Conservation (phyloP, 2,329 filamentous ascomycete genomes). For the Lecanoromycetidae sp. region DNA sequence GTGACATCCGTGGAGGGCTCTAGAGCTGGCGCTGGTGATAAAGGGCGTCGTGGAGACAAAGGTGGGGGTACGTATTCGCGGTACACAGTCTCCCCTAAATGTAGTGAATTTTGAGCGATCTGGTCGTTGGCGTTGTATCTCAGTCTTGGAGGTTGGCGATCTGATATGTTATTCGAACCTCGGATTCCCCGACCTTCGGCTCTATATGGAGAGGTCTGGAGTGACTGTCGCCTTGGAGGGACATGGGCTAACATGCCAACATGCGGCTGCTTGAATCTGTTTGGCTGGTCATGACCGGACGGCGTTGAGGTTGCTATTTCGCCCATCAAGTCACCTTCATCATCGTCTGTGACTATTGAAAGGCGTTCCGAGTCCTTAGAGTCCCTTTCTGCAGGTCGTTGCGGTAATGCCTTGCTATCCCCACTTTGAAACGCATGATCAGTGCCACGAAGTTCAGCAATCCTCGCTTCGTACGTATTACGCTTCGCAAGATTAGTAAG, state of each 20-base stretch:
- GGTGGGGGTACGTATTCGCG: constrained; percentile 57
- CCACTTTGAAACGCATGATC: constrained; percentile 37
- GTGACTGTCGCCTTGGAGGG: constrained; percentile 29
- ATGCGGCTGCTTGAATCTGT: constrained; percentile 4
- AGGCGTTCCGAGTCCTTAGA: constrained; percentile 37
- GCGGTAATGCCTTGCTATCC: constrained; percentile 66
- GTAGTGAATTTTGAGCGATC: constrained; percentile 24
- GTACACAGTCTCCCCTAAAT: constrained; percentile 42
- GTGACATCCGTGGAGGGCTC: constrained; percentile 14
- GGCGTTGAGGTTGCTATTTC: constrained; percentile 43
- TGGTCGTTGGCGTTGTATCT: neutral
- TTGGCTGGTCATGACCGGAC: constrained; percentile 33
- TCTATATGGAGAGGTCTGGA: constrained; percentile 27
- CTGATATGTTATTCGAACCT: neutral
- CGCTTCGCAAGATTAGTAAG: constrained; percentile 41
- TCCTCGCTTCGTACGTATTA: constrained; percentile 79
- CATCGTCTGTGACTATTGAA: constrained; percentile 27
- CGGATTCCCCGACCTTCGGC: constrained; percentile 18
- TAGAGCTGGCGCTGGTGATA: constrained; percentile 34
- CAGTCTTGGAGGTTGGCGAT: neutral
- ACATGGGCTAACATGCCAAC: constrained; percentile 19
- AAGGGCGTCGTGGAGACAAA: constrained; percentile 51
- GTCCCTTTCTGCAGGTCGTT: constrained; percentile 48
- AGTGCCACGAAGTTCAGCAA: constrained; percentile 71
- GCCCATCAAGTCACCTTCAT: constrained; percentile 32